phyloP scores from a whole-genome alignment of 441 rosid genomes.

The Isatis lusitanica region DNA sequence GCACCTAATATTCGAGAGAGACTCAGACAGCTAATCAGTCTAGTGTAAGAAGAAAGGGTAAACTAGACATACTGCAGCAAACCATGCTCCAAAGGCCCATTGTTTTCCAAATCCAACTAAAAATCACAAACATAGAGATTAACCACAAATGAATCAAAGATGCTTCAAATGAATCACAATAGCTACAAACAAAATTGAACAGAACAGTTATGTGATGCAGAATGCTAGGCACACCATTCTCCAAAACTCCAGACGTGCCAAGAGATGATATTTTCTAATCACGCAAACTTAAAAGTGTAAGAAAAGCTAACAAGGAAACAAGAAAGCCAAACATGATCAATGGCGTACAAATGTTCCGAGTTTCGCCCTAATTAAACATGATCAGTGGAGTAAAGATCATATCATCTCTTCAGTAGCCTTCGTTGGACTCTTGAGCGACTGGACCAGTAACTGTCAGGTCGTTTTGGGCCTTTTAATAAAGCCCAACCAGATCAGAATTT shows the following conservation, averaged over 20 bases:
- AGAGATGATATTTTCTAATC: no score
- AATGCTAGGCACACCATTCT: not conserved
- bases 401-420: not conserved
- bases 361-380: not conserved
- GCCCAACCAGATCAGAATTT: constrained; percentile 3
- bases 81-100: not conserved
- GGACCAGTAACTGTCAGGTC: not conserved
- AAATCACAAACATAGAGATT: no score
- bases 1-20: not conserved
- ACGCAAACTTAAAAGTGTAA: no score
- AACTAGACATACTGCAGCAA: not conserved
- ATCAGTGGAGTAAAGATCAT: no score
- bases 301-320: not conserved
- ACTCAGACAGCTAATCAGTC: constrained; percentile 1
- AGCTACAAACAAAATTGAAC: no score
- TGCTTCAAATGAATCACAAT: no score
- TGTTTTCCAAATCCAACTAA: not conserved
- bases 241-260: no score
- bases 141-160: no score
- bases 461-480: not conserved
- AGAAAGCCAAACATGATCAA: not conserved
- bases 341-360: not conserved
- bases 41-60: not conserved
- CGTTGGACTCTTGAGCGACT: not conserved
- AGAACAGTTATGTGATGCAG: no score